Percentiles rank a stretch among this genome's conserved stretches.
Evolutionary conservation across 176 grass and related monocot species (phyloP).

Genomic region (Oryza rufipogon): DNA sequence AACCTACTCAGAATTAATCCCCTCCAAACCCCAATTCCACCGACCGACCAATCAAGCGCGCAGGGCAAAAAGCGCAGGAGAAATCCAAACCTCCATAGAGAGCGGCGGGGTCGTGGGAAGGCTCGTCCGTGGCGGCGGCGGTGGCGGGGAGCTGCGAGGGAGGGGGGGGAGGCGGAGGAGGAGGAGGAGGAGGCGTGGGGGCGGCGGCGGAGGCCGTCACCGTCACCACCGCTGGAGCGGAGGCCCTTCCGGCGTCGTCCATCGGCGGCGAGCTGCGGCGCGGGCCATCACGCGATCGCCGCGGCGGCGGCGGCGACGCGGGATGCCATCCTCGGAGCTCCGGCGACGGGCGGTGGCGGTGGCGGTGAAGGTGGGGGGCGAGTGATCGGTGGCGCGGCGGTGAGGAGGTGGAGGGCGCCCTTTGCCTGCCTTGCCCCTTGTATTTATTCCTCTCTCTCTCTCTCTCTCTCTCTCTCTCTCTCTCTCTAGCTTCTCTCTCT

Average conservation of each 20-base stretch:
- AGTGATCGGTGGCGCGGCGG: slow-evolving; percentile 45
- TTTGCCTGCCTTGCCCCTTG: slow-evolving; percentile 34
- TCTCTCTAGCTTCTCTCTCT: background rate
- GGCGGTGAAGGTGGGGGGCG: background rate
- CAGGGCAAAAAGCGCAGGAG: background rate
- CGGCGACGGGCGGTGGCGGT: background rate
- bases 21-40: slow-evolving; percentile 40
- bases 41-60: background rate
- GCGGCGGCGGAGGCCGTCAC: slow-evolving; percentile 49
- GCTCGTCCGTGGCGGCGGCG: slow-evolving; percentile 27
- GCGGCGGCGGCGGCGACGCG: slow-evolving; percentile 21
- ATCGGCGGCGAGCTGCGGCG: slow-evolving; percentile 35
- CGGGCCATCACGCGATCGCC: slow-evolving; percentile 54
- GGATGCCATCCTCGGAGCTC: slow-evolving; percentile 56
- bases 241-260: slow-evolving; percentile 62
- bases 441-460: slow-evolving; percentile 47
- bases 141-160: slow-evolving; percentile 17
- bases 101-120: slow-evolving; percentile 33
- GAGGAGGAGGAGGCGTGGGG: slow-evolving; percentile 34
- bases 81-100: slow-evolving; percentile 51
- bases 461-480: background rate
- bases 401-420: slow-evolving; percentile 5
- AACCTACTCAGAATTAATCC: slow-evolving; percentile 42
- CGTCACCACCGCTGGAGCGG: slow-evolving; percentile 48
- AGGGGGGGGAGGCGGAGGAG: slow-evolving; percentile 23